phyloP scores from a whole-genome alignment of 345 rosid genomes.

The Turritis glabra region DNA sequence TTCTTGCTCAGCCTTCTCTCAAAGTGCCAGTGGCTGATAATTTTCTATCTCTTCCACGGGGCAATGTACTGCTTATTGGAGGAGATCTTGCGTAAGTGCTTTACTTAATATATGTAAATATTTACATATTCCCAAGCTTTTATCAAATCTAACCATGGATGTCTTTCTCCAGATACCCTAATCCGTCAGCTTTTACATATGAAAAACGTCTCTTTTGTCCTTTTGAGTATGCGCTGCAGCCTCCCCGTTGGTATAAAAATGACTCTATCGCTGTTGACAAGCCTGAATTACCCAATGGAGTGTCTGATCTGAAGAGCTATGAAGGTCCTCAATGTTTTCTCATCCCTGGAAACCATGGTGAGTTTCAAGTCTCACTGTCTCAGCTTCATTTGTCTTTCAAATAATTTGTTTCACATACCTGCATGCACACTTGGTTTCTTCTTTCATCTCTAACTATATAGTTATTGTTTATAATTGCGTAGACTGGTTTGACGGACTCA shows the following conservation, averaged over 20 bases:
- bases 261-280: slow-evolving; percentile 80
- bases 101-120: slow-evolving; percentile 17
- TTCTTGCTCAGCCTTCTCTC: slow-evolving; percentile 86
- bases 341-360: slow-evolving; percentile 99
- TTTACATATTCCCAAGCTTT: slow-evolving; percentile 18
- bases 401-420: slow-evolving; percentile 15
- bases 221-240: slow-evolving; percentile 95
- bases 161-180: slow-evolving; percentile 73
- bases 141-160: neutral
- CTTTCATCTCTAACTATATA: slow-evolving; percentile 11
- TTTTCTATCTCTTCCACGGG: slow-evolving; percentile 60
- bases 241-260: slow-evolving; percentile 76
- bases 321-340: slow-evolving; percentile 92
- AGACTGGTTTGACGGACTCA: slow-evolving; percentile 99
- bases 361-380: slow-evolving; percentile 40
- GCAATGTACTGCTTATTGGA: slow-evolving; percentile 79
- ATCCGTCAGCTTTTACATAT: slow-evolving; percentile 90
- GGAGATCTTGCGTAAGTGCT: slow-evolving; percentile 99
- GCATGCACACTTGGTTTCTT: slow-evolving; percentile 2
- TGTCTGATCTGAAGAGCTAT: slow-evolving; percentile 73
- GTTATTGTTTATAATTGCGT: neutral
- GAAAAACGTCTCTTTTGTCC: slow-evolving; percentile 90
- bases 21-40: slow-evolving; percentile 47
- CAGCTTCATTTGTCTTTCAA: slow-evolving; percentile 22
- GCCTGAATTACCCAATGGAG: slow-evolving; percentile 79